phyloP scores from a whole-genome alignment of 805 yeast species.

The Grigorovia humatica region DNA sequence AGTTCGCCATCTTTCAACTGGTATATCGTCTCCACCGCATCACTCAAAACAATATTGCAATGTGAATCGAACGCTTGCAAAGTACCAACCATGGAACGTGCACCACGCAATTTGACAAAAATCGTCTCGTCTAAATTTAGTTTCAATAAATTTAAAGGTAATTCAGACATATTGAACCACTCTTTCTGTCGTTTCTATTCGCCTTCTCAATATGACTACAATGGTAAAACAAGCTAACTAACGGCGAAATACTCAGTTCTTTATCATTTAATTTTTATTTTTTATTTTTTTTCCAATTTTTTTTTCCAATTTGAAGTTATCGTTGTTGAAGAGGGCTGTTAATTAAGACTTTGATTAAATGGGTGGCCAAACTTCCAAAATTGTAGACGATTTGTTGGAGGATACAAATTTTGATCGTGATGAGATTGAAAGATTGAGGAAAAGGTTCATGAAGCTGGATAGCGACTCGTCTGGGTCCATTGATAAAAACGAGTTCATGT shows the following conservation, averaged over 20 bases:
- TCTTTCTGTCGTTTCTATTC: not conserved
- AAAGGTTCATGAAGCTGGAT: constrained; percentile 91
- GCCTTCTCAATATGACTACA: not conserved
- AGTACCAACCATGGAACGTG: constrained; percentile 82
- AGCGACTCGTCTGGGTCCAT: constrained; percentile 87
- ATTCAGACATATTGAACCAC: constrained; percentile 31
- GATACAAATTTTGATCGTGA: constrained; percentile 82
- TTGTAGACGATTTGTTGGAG: constrained; percentile 61
- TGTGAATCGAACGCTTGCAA: constrained; percentile 93
- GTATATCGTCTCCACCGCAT: constrained; percentile 78
- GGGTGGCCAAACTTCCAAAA: constrained; percentile 55
- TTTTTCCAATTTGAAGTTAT: too few species aligned
- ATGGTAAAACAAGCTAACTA: too few species aligned
- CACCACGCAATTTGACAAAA: constrained; percentile 84
- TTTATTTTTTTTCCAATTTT: too few species aligned
- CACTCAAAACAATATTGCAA: constrained; percentile 90
- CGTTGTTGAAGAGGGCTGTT: too few species aligned
- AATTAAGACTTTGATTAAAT: constrained; percentile 18
- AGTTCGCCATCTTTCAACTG: constrained; percentile 40
- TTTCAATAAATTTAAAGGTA: constrained; percentile 83
- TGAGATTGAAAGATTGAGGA: constrained; percentile 83
- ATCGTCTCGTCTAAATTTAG: constrained; percentile 79
- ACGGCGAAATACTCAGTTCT: too few species aligned
- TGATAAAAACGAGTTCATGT: constrained; percentile 79
- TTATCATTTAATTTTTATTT: too few species aligned